A percentile compares a stretch with the other conserved stretches of the same genome.
Conservation (phyloP, 2,329 filamentous ascomycete genomes). For the Scolecobasidium constrictum region DNA sequence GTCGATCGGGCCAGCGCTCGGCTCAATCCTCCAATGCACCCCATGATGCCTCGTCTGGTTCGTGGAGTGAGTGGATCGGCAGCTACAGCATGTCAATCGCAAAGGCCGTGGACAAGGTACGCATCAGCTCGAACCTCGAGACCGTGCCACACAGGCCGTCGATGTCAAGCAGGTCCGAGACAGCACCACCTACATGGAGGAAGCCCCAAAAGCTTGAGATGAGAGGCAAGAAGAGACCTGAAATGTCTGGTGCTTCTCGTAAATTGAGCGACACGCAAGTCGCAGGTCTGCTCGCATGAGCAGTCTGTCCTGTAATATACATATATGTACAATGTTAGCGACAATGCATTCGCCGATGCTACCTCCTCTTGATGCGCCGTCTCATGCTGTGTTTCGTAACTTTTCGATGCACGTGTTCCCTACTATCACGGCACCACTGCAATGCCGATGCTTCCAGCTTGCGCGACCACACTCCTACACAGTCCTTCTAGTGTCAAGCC, state of each 20-base stretch:
- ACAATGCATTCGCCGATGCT: no score
- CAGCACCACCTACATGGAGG: not conserved
- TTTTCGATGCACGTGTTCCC: no score
- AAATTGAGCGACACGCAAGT: not conserved
- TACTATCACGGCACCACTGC: conserved; percentile 33
- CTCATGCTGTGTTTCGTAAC: no score
- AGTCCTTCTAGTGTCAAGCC: conserved; percentile 79
- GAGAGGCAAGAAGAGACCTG: not conserved
- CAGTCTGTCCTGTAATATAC: no score
- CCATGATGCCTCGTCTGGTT: not conserved
- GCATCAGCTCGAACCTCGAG: conserved; percentile 1
- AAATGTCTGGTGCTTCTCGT: no score
- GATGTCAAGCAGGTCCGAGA: not conserved
- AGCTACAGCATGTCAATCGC: conserved; percentile 4
- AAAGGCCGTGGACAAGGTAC: conserved; percentile 3
- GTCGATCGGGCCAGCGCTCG: not conserved
- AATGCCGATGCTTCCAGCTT: conserved; percentile 39
- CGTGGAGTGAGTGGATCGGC: conserved; percentile 6
- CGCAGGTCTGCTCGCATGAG: not conserved
- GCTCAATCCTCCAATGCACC: not conserved
- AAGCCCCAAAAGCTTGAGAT: conserved; percentile 8
- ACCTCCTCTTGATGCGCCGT: no score
- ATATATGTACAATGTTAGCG: no score
- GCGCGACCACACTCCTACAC: conserved; percentile 56
- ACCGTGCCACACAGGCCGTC: not conserved